These are phyloP conservation scores for Rhizophagus prolifer DNA, from an alignment of 192 early-diverging fungal genomes.

Conservation along the genomic window DNA sequence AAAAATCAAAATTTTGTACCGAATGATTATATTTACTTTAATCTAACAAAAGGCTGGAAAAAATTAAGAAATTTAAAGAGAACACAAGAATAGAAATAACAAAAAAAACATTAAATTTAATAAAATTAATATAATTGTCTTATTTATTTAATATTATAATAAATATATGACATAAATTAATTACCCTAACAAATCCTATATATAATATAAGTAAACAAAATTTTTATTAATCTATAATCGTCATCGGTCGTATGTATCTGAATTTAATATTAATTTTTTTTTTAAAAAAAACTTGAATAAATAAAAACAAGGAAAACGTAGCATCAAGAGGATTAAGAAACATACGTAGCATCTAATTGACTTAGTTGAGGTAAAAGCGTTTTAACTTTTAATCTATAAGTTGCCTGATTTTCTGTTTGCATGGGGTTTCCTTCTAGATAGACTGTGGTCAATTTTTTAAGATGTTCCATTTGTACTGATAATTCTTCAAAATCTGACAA, in stretches of 20 bases:
- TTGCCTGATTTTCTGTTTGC: constrained; percentile 69
- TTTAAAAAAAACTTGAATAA: constrained; percentile 25
- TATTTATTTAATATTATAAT: too few relatives aligned
- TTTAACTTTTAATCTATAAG: constrained; percentile 87
- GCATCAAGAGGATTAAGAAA: constrained; percentile 8
- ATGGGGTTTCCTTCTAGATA: constrained; percentile 97
- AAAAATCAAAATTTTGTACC: background rate
- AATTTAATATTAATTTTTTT: too few relatives aligned
- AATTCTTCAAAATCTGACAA: constrained; percentile 78
- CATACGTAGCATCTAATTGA: constrained; percentile 89
- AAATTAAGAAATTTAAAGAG: background rate
- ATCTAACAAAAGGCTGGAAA: background rate
- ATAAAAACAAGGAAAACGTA: too few relatives aligned
- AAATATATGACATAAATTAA: too few relatives aligned
- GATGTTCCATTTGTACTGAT: constrained; percentile 61
- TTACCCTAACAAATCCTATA: too few relatives aligned
- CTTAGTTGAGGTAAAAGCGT: constrained; percentile 78
- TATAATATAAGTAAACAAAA: too few relatives aligned
- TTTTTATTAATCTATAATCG: too few relatives aligned
- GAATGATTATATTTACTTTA: background rate
- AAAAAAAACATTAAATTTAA: background rate
- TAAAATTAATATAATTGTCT: background rate
- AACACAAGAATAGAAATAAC: background rate
- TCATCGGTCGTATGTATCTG: too few relatives aligned
- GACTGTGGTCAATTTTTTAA: constrained; percentile 72